A percentile compares a stretch with the other conserved stretches of the same genome.
Evolutionary conservation across 1,284 basidiomycete species (phyloP).

Genomic region (Austroboletus olivaceoglutinosus): DNA sequence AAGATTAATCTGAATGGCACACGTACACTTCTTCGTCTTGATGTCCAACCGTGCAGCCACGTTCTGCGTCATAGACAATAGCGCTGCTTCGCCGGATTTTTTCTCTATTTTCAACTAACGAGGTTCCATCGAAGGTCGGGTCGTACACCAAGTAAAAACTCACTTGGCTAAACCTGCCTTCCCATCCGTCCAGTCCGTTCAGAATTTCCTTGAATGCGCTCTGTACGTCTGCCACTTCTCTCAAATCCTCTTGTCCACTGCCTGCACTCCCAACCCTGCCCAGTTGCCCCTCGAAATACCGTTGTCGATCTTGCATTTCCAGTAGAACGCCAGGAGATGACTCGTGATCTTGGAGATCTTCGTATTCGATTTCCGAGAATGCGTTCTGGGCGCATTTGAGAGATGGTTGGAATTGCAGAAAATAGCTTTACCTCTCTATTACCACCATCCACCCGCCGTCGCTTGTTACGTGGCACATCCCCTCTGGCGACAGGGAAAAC

Average conservation of each 20-base stretch:
- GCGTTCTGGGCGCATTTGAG: conserved; percentile 35
- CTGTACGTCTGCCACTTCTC: conserved; percentile 43
- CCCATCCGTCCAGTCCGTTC: conserved; percentile 55
- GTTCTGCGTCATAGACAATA: conserved; percentile 75
- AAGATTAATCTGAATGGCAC: not conserved
- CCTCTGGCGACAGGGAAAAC: conserved; percentile 42
- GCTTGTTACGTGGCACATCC: conserved; percentile 55
- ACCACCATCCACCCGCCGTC: conserved; percentile 48
- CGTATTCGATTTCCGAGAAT: conserved; percentile 79
- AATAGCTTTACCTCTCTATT: conserved; percentile 34
- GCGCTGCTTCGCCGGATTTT: conserved; percentile 62
- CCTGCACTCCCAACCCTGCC: conserved; percentile 33
- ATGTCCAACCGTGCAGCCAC: conserved; percentile 66
- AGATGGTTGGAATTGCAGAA: not conserved
- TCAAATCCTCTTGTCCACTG: conserved; percentile 16
- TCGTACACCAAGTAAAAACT: conserved; percentile 2
- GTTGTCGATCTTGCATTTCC: conserved; percentile 77
- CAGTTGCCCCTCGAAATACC: conserved; percentile 71
- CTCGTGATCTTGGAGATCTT: conserved; percentile 77
- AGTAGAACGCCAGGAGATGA: conserved; percentile 69
- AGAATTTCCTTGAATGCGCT: conserved; percentile 47
- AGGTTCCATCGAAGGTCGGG: not conserved
- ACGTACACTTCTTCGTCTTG: conserved; percentile 60
- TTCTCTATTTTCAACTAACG: conserved; percentile 59
- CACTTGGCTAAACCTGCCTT: conserved; percentile 57